phyloP scores from a whole-genome alignment of 2,329 filamentous ascomycete species.

The Volutella citrinella region DNA sequence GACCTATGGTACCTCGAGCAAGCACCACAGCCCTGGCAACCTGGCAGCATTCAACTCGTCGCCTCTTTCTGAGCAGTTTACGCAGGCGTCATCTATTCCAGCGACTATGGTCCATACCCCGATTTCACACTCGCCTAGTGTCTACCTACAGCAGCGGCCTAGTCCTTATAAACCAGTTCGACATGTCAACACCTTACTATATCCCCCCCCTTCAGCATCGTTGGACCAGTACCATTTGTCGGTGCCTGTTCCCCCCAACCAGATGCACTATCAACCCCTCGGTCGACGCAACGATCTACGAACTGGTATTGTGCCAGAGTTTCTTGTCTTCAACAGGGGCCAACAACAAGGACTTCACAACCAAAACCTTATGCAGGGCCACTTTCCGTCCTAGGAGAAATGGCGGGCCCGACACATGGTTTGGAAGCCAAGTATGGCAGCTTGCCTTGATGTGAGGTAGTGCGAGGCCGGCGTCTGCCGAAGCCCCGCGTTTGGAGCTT shows the following conservation, averaged over 20 bases:
- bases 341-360: conserved; percentile 24
- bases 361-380: conserved; percentile 29
- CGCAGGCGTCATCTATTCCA: conserved; percentile 49
- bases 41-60: conserved; percentile 57
- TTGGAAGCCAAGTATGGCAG: no score
- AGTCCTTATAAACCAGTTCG: conserved; percentile 93
- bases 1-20: conserved; percentile 50
- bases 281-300: conserved; percentile 67
- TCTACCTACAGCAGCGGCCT: conserved; percentile 81
- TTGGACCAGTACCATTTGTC: conserved; percentile 69
- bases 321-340: conserved; percentile 36
- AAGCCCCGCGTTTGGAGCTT: no score
- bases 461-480: no score
- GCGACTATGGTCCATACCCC: conserved; percentile 60
- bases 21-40: conserved; percentile 50
- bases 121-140: conserved; percentile 77
- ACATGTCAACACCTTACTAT: conserved; percentile 84
- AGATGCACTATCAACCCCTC: conserved; percentile 82
- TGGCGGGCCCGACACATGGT: no score
- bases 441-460: no score
- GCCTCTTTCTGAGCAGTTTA: conserved; percentile 61
- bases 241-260: conserved; percentile 57
- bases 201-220: conserved; percentile 78
- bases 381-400: conserved; percentile 35
- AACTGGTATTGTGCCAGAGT: conserved; percentile 69